Evolutionary conservation across 495 filamentous ascomycete species (phyloP), one percentile per base, ranked within the genome.

Genomic region (Aspergillus wentii): DNA sequence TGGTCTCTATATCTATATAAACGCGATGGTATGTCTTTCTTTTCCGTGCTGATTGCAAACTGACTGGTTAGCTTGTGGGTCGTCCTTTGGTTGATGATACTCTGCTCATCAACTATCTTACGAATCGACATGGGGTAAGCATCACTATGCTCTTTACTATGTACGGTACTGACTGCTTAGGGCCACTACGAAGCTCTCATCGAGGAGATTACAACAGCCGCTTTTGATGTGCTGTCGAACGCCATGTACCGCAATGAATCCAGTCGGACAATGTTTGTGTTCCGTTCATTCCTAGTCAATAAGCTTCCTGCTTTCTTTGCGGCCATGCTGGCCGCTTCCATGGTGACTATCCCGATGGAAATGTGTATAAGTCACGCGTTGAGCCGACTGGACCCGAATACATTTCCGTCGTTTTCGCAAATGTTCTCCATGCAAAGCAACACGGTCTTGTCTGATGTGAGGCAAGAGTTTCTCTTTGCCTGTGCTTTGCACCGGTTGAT

Each of bases 251-350:
- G 85, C 16, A 83, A 78, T 33, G 88, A 95, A 54, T 76, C 82
- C 5, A 61, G 67, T 10, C 77, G 83, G 37, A 78, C 75, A 1
- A 83, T 85, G 47, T 83, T 86, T 38, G 53, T 91, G n/a, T 76
- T 95, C 40, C 81, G 88, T 30, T 92, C 88, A 8, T 98, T 92
- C 52, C 71, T 97, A 3, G 84, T 92, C 41, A 97, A 98, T 67
- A 95, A 95, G 56, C 66, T 97, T 3, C 92, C 94, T 0, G 51
- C 83, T 5, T 80, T 96, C 15, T 69, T 98, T 8, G 68, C 73
- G 8, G 75, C 78, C 17, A 74, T 94, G 38, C 49, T 71, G 5
- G 58, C 62, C 6, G 69, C 76, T 4, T 69, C 79, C 5, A 86
- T 85, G 60, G 68, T 77, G 4, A 75, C 80, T 0, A 63, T 89